Evolutionary conservation across 2,329 filamentous ascomycete species (phyloP).

Genomic region (Cercospora sp.): DNA sequence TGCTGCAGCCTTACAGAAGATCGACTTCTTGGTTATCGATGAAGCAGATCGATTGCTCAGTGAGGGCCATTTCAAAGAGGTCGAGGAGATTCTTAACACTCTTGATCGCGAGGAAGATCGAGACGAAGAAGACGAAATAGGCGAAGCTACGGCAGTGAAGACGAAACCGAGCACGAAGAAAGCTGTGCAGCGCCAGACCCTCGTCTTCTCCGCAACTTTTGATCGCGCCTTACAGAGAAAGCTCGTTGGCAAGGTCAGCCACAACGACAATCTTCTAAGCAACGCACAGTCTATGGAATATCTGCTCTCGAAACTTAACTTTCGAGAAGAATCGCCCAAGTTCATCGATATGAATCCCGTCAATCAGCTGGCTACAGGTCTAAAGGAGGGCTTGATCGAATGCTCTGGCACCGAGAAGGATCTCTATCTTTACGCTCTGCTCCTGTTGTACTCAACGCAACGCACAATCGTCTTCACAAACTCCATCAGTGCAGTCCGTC

Average conservation of each 20-base stretch:
- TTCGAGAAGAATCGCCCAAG: constrained; percentile 77
- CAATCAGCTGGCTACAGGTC: constrained; percentile 79
- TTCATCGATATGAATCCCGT: constrained; percentile 91
- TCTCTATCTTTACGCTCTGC: constrained; percentile 84
- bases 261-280: constrained; percentile 61
- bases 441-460: constrained; percentile 77
- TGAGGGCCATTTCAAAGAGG: constrained; percentile 92
- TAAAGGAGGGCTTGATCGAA: constrained; percentile 89
- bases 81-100: constrained; percentile 80
- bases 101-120: constrained; percentile 65
- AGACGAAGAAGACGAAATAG: constrained; percentile 46
- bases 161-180: constrained; percentile 1
- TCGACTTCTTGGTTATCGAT: constrained; percentile 84
- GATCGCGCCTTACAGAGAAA: constrained; percentile 90
- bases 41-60: constrained; percentile 91
- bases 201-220: constrained; percentile 97
- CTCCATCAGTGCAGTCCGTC: constrained; percentile 87
- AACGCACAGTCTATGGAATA: constrained; percentile 73
- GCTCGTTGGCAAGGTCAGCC: constrained; percentile 72
- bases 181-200: constrained; percentile 64
- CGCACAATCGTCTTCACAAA: constrained; percentile 93
- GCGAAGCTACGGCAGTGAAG: constrained; percentile 12
- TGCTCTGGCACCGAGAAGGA: constrained; percentile 96
- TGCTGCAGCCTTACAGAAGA: constrained; percentile 67
- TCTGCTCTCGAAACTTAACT: constrained; percentile 83